Evolutionary conservation across 139 green algal species (phyloP).

Genomic region (Diplosphaera chodatii): DNA sequence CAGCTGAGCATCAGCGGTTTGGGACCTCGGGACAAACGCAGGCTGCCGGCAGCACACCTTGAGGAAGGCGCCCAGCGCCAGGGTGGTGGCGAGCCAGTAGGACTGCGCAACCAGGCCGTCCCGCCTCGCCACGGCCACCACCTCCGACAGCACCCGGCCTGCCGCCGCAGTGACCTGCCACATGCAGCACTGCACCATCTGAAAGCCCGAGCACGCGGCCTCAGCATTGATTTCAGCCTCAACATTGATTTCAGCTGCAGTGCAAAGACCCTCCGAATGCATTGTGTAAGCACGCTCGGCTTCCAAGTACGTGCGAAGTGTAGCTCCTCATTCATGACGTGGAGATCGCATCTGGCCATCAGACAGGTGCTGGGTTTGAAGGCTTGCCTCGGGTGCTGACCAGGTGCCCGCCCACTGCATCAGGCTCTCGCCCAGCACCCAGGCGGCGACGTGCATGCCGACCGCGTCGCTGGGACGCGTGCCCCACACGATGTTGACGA

Average conservation of each 20-base stretch:
- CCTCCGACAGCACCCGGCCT: conserved; percentile 12
- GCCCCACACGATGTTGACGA: conserved; percentile 30
- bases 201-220: too few relatives aligned
- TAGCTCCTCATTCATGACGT: too few relatives aligned
- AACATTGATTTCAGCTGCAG: too few relatives aligned
- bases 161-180: not conserved
- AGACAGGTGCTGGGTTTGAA: too few relatives aligned
- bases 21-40: too few relatives aligned
- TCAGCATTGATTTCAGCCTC: too few relatives aligned
- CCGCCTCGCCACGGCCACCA: conserved; percentile 10
- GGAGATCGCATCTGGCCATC: too few relatives aligned
- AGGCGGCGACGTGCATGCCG: conserved; percentile 38
- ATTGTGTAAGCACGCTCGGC: too few relatives aligned
- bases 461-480: conserved; percentile 8
- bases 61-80: conserved; percentile 37
- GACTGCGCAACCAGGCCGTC: conserved; percentile 29
- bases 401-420: conserved; percentile 39
- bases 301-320: too few relatives aligned
- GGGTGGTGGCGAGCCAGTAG: conserved; percentile 43
- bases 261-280: too few relatives aligned
- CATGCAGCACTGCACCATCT: not conserved
- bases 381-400: conserved; percentile 15
- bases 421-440: conserved; percentile 40
- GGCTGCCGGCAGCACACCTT: too few relatives aligned
- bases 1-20: too few relatives aligned